Base-by-base conservation (phyloP, 805 yeast genomes). In the Myxozyma kluyveri region DNA sequence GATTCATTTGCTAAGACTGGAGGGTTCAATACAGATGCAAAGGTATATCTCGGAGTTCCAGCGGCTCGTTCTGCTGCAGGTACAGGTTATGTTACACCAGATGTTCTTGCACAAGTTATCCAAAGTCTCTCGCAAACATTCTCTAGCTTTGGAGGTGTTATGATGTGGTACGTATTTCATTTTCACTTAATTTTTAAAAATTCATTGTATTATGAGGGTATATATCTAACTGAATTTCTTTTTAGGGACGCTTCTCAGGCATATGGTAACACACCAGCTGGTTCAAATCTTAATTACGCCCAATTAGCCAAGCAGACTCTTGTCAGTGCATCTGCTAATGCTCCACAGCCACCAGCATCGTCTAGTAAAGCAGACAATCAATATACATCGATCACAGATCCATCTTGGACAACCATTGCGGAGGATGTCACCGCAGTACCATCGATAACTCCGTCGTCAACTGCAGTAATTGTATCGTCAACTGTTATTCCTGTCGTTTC, bases 1-100 rank as follows among this genome's bases (percentile, higher is more conserved):
- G 88, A 96, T 96, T 73, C 75, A 29, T 67, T 75, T 31, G 87
- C 67, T 65, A 93, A 91, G 23, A 56, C 50, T 80, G 80, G 71
- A 59, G 63, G 47, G 33, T 45, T 38, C 37, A 82, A 81, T 68
- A 63, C 67, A 42, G 68, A 81, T 60, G 78, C 80, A 44, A 76
- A 78, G 62, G 57, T 84, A 38, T 84, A 67, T 61, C 67, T 84
- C 33, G 88, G 89, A 26, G 73, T 84, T 31, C 87, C 89, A n/a
- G 81, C 78, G 14, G 63, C 75, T 14, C 33, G 71, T 19, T 42
- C 72, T 35, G 79, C 84, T 42, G 85, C 88, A 3, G 73, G 76
- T 1, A 64, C 75, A 12, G 89, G 89, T 17, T 84, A 79, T 59
- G 59, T 49, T 18, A 72, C 72, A 29, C 71, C 74, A 36, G 77